A percentile compares a stretch with the other conserved stretches of the same genome.
Evolutionary conservation across 176 grass and related monocot species (phyloP).

Genomic region (Oryza nivara): DNA sequence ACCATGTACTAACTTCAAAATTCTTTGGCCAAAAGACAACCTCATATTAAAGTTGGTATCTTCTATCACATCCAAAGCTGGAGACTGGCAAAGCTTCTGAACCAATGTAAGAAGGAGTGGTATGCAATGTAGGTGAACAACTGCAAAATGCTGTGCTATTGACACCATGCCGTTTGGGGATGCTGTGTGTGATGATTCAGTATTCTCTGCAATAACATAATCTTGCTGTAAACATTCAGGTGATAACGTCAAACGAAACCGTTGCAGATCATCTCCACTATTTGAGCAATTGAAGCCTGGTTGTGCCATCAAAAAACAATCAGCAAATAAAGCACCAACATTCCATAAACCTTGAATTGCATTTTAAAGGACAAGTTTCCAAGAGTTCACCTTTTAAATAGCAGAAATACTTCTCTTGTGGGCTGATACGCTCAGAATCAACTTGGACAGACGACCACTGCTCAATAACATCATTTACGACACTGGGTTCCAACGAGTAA

Average conservation of each 20-base stretch:
- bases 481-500: constrained; percentile 41
- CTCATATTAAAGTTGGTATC: constrained; percentile 77
- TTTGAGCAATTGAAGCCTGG: constrained; percentile 77
- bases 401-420: constrained; percentile 61
- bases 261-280: constrained; percentile 55
- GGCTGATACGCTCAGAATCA: constrained; percentile 43
- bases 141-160: constrained; percentile 65
- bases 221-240: constrained; percentile 63
- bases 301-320: constrained; percentile 29
- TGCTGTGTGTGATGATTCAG: constrained; percentile 41
- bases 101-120: constrained; percentile 72
- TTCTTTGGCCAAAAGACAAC: constrained; percentile 78
- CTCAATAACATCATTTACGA: constrained; percentile 62
- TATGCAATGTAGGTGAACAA: constrained; percentile 67
- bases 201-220: constrained; percentile 48
- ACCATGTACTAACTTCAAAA: constrained; percentile 69
- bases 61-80: constrained; percentile 68
- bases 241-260: constrained; percentile 65
- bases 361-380: constrained; percentile 27
- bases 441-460: constrained; percentile 62
- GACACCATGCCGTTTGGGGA: constrained; percentile 63
- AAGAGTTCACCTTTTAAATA: constrained; percentile 69
- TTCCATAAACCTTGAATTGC: constrained; percentile 18
- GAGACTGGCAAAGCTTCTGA: constrained; percentile 65
- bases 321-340: constrained; percentile 42